Base-by-base conservation (phyloP, 2,329 filamentous ascomycete species). In the Fusarium armeniacum region DNA sequence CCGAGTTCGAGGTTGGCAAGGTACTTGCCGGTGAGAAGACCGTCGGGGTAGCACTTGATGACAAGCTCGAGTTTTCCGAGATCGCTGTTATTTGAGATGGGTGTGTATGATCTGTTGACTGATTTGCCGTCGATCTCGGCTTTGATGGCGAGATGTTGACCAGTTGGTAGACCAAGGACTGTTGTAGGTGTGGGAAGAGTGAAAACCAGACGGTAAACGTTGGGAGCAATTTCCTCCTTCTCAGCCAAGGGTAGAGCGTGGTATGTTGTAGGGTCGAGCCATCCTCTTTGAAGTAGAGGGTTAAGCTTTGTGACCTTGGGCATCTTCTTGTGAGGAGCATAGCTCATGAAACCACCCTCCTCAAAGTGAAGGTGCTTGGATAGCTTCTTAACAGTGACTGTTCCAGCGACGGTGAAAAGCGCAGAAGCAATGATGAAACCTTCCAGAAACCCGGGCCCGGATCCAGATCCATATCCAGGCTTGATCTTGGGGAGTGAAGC, bases 71-170 rank as follows among this genome's bases (percentile, higher is more conserved):
- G 74, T 3, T 76, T 70, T 32, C 86, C 86, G 1, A 76, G 79
- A 70, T 87, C 83, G 2, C 74, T 72, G 72, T 86, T 84, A 75
- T 85, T 86, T 22, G 84, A 85, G 2, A 83, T 77, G 20, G 84
- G 86, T 0, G 86, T 89, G 71, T 89, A 89, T 1, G 85, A 87
- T 7, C 86, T 79, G 3, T 79, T 76, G 11, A 89, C 81, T 1
- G 76, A 70, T 62, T 84, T 77, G 8, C 82, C 83, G 41, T 84
- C 78, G 13, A 87, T 73, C 3, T 75, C 77, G 3, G 84, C 84
- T 56, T 81, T 81, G 61, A 89, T 84, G 44, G 85, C 81, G 6
- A 89, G 81, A 65, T 89, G 86, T 70, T 89, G 86, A 8, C 87
- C 86, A 10, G 83, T 85, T 0, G 87, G 87, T 11, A 89, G 79